A percentile compares a stretch with the other conserved stretches of the same genome.
phyloP scores from a whole-genome alignment of 2,329 filamentous ascomycete species.

The Cercospora citrullina region DNA sequence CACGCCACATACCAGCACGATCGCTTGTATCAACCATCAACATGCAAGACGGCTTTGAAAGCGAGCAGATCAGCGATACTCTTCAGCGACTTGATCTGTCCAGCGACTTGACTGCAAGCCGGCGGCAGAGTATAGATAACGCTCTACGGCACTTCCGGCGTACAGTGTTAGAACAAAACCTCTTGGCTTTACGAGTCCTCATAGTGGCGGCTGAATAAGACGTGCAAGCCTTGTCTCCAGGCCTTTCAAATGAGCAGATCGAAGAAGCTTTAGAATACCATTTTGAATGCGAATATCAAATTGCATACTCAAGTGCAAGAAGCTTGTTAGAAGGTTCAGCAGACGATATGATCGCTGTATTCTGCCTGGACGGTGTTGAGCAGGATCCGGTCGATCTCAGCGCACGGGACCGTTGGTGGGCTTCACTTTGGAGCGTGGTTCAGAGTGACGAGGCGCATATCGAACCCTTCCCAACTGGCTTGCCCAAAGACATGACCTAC shows the following conservation, averaged over 20 bases:
- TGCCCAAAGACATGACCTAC: neutral
- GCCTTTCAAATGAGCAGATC: neutral
- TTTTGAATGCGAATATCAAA: neutral
- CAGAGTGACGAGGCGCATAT: neutral
- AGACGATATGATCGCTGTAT: neutral
- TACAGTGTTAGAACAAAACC: neutral
- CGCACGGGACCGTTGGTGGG: neutral
- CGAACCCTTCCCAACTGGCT: neutral
- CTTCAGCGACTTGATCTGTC: neutral
- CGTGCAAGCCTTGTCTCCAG: neutral
- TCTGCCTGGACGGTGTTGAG: neutral
- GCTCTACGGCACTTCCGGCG: neutral
- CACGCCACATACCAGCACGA: neutral
- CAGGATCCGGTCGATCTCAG: neutral
- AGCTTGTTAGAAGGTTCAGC: neutral
- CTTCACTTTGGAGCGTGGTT: neutral
- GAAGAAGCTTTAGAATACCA: neutral
- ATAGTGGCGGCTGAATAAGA: neutral
- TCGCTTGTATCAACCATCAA: neutral
- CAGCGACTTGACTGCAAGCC: neutral
- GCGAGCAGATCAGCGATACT: neutral
- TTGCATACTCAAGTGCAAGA: neutral
- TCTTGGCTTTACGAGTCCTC: neutral
- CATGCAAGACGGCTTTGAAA: neutral
- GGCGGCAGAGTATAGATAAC: neutral